Evolutionary conservation across 495 filamentous ascomycete species (phyloP).

Genomic region (Trichoderma orchidacearum): DNA sequence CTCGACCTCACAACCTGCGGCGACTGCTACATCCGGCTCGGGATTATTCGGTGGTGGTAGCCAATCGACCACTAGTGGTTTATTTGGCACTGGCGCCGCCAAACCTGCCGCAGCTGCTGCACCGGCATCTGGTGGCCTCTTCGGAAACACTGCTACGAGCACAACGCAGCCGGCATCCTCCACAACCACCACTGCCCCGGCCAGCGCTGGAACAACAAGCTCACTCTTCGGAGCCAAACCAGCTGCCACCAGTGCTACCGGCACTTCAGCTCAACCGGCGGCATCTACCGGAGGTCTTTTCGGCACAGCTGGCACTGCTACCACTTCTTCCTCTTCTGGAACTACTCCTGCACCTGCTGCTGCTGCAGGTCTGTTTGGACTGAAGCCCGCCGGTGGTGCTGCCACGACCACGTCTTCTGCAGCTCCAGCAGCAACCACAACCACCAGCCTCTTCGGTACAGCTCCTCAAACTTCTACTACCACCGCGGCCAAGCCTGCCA

Average conservation of each 20-base stretch:
- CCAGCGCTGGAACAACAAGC: conserved; percentile 1
- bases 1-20: neutral
- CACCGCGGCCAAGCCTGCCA: conserved; percentile 6
- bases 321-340: neutral
- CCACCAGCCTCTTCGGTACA: neutral
- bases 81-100: neutral
- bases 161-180: neutral
- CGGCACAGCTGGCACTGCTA: conserved; percentile 10
- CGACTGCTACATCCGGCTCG: neutral
- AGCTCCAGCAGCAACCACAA: conserved; percentile 3
- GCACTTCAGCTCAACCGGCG: conserved; percentile 1
- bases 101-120: conserved; percentile 11
- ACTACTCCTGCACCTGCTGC: conserved; percentile 4
- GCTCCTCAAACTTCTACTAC: conserved; percentile 7
- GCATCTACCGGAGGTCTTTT: conserved; percentile 2
- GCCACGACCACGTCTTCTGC: conserved; percentile 1
- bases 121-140: neutral
- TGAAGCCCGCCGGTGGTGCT: conserved; percentile 8
- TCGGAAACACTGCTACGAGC: neutral
- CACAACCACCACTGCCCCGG: neutral
- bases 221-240: conserved; percentile 3
- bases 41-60: neutral
- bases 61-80: neutral
- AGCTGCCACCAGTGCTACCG: neutral
- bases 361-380: conserved; percentile 10